Conservation (phyloP, 495 filamentous ascomycete species). For the Clohesyomyces aquaticus region DNA sequence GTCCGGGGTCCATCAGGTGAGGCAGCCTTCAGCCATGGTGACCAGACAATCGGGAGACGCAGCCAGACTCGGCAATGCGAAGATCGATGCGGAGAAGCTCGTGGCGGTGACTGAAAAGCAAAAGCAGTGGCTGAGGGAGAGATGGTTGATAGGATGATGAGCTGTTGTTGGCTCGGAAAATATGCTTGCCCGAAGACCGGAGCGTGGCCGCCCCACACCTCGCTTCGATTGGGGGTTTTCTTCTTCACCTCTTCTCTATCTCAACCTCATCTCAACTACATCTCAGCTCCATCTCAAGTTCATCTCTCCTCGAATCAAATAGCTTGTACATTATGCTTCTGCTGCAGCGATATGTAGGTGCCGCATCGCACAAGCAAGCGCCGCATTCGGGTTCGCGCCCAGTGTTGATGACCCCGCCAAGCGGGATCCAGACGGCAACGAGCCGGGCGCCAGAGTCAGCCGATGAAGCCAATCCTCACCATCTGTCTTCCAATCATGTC, state of each 20-base stretch:
- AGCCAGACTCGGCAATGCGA: background rate
- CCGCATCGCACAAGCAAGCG: background rate
- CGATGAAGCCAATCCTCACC: background rate
- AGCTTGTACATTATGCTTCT: too few species aligned
- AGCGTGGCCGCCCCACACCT: background rate
- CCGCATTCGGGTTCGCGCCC: background rate
- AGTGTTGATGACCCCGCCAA: background rate
- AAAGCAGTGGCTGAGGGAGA: background rate
- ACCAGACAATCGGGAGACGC: background rate
- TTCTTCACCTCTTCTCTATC: too few species aligned
- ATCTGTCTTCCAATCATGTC: too few species aligned
- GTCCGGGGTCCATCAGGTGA: background rate
- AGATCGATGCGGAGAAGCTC: background rate
- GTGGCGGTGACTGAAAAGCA: background rate
- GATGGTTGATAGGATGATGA: constrained; percentile 1
- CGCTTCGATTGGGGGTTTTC: background rate
- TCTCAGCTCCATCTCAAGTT: too few species aligned
- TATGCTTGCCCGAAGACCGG: background rate
- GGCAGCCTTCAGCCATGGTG: background rate
- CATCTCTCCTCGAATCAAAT: too few species aligned
- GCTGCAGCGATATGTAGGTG: too few species aligned
- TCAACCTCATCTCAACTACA: too few species aligned
- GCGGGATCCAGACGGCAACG: background rate
- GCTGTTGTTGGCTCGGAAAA: background rate
- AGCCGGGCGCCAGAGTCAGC: background rate